Percentiles rank a stretch among this genome's conserved stretches.
Evolutionary conservation across 2,329 filamentous ascomycete genomes (phyloP).

Genomic region (Waltergamsia citrina): DNA sequence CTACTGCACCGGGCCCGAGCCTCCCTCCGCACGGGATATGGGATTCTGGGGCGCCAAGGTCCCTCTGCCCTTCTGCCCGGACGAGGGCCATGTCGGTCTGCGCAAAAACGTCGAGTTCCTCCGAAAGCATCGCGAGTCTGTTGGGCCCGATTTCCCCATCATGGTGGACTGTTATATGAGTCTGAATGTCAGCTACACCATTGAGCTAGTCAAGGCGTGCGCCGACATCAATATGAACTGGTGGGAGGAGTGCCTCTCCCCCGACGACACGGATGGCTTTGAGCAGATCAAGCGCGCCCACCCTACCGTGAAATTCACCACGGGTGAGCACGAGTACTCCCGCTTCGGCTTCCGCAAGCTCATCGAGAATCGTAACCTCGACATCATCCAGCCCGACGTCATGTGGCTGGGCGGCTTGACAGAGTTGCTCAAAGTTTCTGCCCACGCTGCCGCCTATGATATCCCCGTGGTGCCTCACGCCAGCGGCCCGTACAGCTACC

Average conservation of each 20-base stretch:
- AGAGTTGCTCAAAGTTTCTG: slow-evolving; percentile 79
- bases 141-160: slow-evolving; percentile 84
- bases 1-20: slow-evolving; percentile 90
- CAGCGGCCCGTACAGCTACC: slow-evolving; percentile 88
- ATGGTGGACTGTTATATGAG: slow-evolving; percentile 99
- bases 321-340: slow-evolving; percentile 92
- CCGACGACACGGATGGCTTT: slow-evolving; percentile 88
- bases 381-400: slow-evolving; percentile 91
- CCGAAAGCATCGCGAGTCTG: slow-evolving; percentile 70
- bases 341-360: slow-evolving; percentile 92
- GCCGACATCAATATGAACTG: slow-evolving; percentile 85
- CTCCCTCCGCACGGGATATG: slow-evolving; percentile 69
- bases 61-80: slow-evolving; percentile 79
- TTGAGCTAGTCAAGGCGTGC: slow-evolving; percentile 78
- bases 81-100: slow-evolving; percentile 73
- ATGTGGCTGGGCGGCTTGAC: slow-evolving; percentile 97
- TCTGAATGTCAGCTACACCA: slow-evolving; percentile 84
- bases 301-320: slow-evolving; percentile 86
- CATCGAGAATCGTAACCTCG: slow-evolving; percentile 81
- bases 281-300: slow-evolving; percentile 84
- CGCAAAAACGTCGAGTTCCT: slow-evolving; percentile 87
- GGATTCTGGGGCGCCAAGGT: slow-evolving; percentile 91
- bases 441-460: slow-evolving; percentile 87
- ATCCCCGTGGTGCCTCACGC: slow-evolving; percentile 94
- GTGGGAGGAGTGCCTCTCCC: slow-evolving; percentile 92